Base-by-base conservation (phyloP, 2,329 filamentous ascomycete species). In the Diaporthe citrichinensis region DNA sequence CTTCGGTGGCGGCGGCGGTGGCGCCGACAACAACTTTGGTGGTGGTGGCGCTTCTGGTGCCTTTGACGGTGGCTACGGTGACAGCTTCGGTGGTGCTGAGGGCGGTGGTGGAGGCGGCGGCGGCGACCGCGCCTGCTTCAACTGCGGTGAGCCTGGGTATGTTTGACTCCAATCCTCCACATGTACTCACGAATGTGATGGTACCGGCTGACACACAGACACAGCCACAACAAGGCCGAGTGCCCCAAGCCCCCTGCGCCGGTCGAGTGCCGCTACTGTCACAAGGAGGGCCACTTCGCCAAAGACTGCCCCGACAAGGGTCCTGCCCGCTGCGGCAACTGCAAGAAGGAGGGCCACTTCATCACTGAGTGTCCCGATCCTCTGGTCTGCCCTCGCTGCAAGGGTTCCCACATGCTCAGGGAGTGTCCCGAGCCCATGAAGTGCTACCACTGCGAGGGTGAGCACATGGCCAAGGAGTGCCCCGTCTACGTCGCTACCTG, bases 141-240 rank as follows among this genome's bases (percentile, higher is more conserved):
- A 92, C 82, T 93, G 91, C 77, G 89, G 90, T 71, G 83, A 92
- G 78, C 79, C 84, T 44, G 89, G 87, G 86, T 87, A 81, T 78
- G 84, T 80, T 73, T 44, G 69, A 73, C 75, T 77, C 79, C 76
- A 80, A 68, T 51, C 25, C 65, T 25, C 36, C 73, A 34, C 36
- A 36, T 57, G 4, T 14, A 20, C 25, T 55, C n/a, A 25, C 9
- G 14, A 28, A 36, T 8, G 10, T 51, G 20, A 28, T n/a, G 10
- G 6, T 51, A 14, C 17, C 36, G 10, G 31, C 74, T 76, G 23
- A 74, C 57, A 10, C 25, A 34, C 20, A 28, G 49, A 46, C 53
- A 20, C 73, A 89, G 91, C 20, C 92, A 94, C 85, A 90, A 86
- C 83, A 93, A 92, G 83, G 83, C 87, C 1, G 91, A 93, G 10